Conservation (phyloP, 176 grass and related monocot species). For the Musa acuminata region DNA sequence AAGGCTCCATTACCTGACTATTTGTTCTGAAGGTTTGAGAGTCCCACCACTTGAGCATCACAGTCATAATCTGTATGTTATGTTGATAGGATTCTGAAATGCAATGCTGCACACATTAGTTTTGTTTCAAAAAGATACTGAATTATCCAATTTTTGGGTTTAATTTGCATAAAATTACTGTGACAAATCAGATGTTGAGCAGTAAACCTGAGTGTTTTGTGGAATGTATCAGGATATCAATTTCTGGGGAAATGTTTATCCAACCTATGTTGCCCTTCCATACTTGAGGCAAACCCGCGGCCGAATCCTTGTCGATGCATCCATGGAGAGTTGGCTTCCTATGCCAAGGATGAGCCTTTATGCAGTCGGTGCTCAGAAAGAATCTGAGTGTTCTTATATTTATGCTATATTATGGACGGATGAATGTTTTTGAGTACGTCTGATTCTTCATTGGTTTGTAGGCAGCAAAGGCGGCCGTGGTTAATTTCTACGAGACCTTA, state of each 20-base stretch:
- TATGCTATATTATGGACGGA: background rate
- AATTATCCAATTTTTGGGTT: too few relatives aligned
- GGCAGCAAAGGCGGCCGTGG: slow-evolving; percentile 75
- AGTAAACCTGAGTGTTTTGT: background rate
- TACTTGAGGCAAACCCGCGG: slow-evolving; percentile 52
- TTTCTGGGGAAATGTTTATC: slow-evolving; percentile 95
- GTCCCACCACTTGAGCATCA: too few relatives aligned
- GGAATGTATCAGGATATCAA: slow-evolving; percentile 50
- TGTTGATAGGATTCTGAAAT: too few relatives aligned
- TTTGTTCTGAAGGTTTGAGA: too few relatives aligned
- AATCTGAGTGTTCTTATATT: background rate
- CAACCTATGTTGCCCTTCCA: slow-evolving; percentile 63
- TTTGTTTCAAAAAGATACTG: too few relatives aligned
- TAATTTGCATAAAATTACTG: too few relatives aligned
- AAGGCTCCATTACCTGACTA: too few relatives aligned
- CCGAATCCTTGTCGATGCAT: slow-evolving; percentile 69
- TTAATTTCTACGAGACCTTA: slow-evolving; percentile 83
- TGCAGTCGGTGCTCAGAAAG: slow-evolving; percentile 32
- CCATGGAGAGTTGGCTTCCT: slow-evolving; percentile 75
- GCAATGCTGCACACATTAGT: too few relatives aligned
- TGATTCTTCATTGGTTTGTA: slow-evolving; percentile 1
- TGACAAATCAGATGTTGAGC: too few relatives aligned
- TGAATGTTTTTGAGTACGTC: background rate
- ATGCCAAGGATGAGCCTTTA: slow-evolving; percentile 89
- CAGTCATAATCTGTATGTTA: too few relatives aligned